These are phyloP conservation scores for Maudiozyma bulderi DNA, from an alignment of 805 yeast genomes.

Conservation along the genomic window DNA sequence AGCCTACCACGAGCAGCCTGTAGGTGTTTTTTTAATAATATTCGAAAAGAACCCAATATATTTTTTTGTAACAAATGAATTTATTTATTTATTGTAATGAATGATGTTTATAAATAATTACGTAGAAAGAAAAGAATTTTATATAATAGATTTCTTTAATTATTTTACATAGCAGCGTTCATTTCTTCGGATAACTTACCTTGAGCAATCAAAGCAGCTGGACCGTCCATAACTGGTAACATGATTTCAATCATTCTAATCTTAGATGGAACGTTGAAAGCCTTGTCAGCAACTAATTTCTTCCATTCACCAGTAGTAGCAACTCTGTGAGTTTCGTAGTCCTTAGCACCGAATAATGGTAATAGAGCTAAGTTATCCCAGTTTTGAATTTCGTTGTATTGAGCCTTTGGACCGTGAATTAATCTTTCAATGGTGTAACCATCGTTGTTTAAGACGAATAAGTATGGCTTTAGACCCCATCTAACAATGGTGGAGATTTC, in stretches of 20 bases:
- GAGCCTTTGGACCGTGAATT: slow-evolving; percentile 2
- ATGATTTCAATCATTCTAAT: slow-evolving; percentile 56
- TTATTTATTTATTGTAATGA: background rate
- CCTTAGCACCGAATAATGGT: slow-evolving; percentile 2
- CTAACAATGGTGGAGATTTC: slow-evolving; percentile 1
- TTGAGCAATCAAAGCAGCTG: slow-evolving; percentile 52
- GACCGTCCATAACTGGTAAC: slow-evolving; percentile 63
- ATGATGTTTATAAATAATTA: background rate
- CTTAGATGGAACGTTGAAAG: slow-evolving; percentile 31
- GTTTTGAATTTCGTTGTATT: slow-evolving; percentile 1
- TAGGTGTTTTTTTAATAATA: too few relatives aligned
- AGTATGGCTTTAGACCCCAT: slow-evolving; percentile 2
- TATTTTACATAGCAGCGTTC: slow-evolving; percentile 28
- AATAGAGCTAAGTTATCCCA: background rate
- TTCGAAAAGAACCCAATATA: too few relatives aligned
- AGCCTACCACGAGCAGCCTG: too few relatives aligned
- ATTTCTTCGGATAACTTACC: slow-evolving; percentile 48
- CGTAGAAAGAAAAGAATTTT: background rate
- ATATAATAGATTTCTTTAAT: background rate
- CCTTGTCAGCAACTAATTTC: slow-evolving; percentile 35
- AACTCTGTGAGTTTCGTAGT: slow-evolving; percentile 27
- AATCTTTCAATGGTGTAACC: slow-evolving; percentile 2
- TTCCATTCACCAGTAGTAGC: slow-evolving; percentile 49
- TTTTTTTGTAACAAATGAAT: too few relatives aligned
- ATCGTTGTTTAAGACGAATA: slow-evolving; percentile 1